Conservation (phyloP, 257 asterid genomes). For the Oldenlandia corymbosa region DNA sequence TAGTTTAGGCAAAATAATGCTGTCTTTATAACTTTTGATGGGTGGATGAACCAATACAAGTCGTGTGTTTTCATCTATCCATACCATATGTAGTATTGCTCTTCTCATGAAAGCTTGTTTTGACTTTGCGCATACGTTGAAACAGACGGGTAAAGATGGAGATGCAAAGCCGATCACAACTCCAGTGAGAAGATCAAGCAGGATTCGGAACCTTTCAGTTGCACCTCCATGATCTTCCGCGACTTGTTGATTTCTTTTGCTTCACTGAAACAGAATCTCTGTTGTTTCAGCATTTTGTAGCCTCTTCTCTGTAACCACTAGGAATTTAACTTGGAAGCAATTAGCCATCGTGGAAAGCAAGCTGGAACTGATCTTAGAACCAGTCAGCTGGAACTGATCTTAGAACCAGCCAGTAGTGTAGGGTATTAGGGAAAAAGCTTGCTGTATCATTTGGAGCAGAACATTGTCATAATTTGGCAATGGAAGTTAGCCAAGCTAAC, state of each 20-base stretch:
- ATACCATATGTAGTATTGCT: too few relatives aligned
- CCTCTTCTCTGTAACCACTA: neutral
- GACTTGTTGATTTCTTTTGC: neutral
- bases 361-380: slow-evolving; percentile 4
- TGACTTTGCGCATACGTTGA: slow-evolving; percentile 12
- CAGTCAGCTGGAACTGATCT: too few relatives aligned
- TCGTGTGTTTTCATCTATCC: too few relatives aligned
- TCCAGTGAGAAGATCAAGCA: slow-evolving; percentile 68
- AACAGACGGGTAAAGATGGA: slow-evolving; percentile 42
- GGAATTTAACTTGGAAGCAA: neutral
- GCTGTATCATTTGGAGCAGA: slow-evolving; percentile 1
- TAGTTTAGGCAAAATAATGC: too few relatives aligned
- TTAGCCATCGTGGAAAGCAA: neutral
- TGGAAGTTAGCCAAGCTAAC: too few relatives aligned
- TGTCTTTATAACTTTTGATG: too few relatives aligned
- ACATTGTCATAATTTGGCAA: slow-evolving; percentile 6
- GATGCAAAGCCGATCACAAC: slow-evolving; percentile 35
- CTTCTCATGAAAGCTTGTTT: neutral
- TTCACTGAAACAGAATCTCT: slow-evolving; percentile 8
- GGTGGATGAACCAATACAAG: too few relatives aligned
- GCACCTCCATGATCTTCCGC: slow-evolving; percentile 38
- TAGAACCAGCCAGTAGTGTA: neutral
- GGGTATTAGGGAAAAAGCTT: neutral
- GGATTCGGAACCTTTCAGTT: slow-evolving; percentile 47
- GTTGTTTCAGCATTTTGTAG: slow-evolving; percentile 7